Evolutionary conservation across 139 green algal species (phyloP).

Genomic region (Tetradesmus obliquus): DNA sequence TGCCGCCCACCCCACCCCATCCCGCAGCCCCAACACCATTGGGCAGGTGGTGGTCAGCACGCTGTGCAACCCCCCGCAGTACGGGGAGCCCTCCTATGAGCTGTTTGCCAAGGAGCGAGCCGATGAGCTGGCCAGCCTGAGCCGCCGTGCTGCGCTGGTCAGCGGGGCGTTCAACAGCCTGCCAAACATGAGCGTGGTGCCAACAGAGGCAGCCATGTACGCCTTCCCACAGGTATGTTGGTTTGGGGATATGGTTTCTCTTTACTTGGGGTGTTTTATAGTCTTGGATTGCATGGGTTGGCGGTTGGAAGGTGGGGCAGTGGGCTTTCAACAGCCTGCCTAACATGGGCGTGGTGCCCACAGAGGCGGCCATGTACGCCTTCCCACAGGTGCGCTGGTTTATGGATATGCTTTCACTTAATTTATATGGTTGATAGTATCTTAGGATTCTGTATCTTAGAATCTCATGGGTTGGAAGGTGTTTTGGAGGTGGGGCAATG

Average conservation of each 20-base stretch:
- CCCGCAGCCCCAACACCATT: slow-evolving; percentile 85
- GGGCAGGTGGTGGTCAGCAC: slow-evolving; percentile 71
- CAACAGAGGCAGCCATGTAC: slow-evolving; percentile 82
- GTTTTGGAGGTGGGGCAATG: too few species aligned
- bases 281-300: background rate
- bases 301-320: background rate
- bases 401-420: too few species aligned
- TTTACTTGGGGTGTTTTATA: too few species aligned
- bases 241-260: background rate
- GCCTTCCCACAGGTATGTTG: slow-evolving; percentile 73
- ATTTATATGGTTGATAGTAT: too few species aligned
- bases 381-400: slow-evolving; percentile 68
- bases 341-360: slow-evolving; percentile 76
- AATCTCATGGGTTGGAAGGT: too few species aligned
- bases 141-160: slow-evolving; percentile 79
- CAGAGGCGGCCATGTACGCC: slow-evolving; percentile 83
- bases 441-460: too few species aligned
- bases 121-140: slow-evolving; percentile 48
- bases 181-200: slow-evolving; percentile 80
- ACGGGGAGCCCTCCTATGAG: slow-evolving; percentile 71
- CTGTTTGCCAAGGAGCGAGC: slow-evolving; percentile 37
- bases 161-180: slow-evolving; percentile 86
- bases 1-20: too few species aligned
- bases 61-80: slow-evolving; percentile 85
- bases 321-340: slow-evolving; percentile 56